A percentile compares a stretch with the other conserved stretches of the same genome.
phyloP scores from a whole-genome alignment of 768 basidiomycete species.

The Kondoa malvinella region DNA sequence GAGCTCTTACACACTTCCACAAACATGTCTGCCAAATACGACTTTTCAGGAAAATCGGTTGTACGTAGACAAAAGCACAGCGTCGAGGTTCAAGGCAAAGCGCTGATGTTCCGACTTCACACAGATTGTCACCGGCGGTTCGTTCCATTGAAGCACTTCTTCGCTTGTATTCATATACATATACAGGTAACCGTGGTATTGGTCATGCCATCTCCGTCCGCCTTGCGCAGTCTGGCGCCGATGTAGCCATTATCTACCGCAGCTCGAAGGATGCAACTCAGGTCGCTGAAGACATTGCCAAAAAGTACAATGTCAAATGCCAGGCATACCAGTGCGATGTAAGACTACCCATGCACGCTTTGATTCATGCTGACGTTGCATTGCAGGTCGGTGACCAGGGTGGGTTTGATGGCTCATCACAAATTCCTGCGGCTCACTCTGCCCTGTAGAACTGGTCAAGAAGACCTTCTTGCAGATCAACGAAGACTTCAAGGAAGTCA shows the following conservation, averaged over 20 bases:
- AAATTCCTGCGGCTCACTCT: background rate
- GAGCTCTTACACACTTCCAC: too few relatives aligned
- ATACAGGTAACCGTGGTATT: conserved; percentile 15
- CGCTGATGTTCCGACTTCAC: too few relatives aligned
- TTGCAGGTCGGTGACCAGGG: conserved; percentile 2
- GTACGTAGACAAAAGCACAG: too few relatives aligned
- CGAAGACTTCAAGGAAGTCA: background rate
- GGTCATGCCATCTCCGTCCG: conserved; percentile 16
- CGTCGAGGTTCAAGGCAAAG: too few relatives aligned
- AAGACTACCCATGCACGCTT: too few relatives aligned
- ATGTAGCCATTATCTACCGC: conserved; percentile 16
- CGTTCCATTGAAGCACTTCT: background rate
- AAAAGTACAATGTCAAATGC: conserved; percentile 12
- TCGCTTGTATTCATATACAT: background rate
- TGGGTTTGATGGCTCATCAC: background rate
- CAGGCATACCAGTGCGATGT: conserved; percentile 17
- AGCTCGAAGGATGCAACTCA: conserved; percentile 9
- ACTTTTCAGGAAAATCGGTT: too few relatives aligned
- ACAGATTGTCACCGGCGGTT: background rate
- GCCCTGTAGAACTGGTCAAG: conserved; percentile 8
- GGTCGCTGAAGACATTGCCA: conserved; percentile 7
- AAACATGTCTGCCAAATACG: too few relatives aligned
- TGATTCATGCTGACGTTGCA: too few relatives aligned
- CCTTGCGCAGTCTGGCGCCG: conserved; percentile 19
- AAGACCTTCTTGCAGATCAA: conserved; percentile 15